A percentile compares a stretch with the other conserved stretches of the same genome.
These are phyloP conservation scores for Aureobasidium zeae DNA, from an alignment of 2,329 filamentous ascomycete genomes.

Conservation along the genomic window DNA sequence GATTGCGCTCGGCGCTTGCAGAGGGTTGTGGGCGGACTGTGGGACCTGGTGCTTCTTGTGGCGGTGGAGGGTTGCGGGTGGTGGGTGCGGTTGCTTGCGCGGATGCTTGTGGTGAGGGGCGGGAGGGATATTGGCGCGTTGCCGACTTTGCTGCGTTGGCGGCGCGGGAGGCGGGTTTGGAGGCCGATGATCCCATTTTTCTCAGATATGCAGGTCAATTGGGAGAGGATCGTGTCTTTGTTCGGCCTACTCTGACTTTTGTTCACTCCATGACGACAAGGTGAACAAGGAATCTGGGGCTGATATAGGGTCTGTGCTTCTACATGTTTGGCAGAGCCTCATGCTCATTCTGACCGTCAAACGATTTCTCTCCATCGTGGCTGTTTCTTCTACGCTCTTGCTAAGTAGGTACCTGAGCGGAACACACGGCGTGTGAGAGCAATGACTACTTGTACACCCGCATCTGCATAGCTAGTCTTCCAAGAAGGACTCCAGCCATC, in stretches of 20 bases:
- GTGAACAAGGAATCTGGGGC: constrained; percentile 5
- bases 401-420: too few species aligned
- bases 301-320: constrained; percentile 2
- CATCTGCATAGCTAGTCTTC: too few species aligned
- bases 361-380: too few species aligned
- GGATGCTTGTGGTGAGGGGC: constrained; percentile 26
- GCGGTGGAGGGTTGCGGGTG: constrained; percentile 16
- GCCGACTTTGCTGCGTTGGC: constrained; percentile 38
- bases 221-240: too few species aligned
- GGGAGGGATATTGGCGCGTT: constrained; percentile 48
- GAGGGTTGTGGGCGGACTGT: constrained; percentile 33
- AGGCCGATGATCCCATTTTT: constrained; percentile 53
- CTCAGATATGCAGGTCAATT: too few species aligned
- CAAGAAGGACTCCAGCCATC: too few species aligned
- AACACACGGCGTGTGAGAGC: too few species aligned
- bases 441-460: too few species aligned
- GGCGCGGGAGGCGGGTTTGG: constrained; percentile 40
- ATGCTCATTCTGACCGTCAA: neutral
- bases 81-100: constrained; percentile 19
- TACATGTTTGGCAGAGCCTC: neutral
- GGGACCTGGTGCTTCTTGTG: constrained; percentile 30
- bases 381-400: neutral
- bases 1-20: constrained; percentile 31
- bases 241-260: too few species aligned
- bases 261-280: constrained; percentile 14